Evolutionary conservation across 129 eudicot genomes (phyloP).

Genomic region (Artemisia argyi): DNA sequence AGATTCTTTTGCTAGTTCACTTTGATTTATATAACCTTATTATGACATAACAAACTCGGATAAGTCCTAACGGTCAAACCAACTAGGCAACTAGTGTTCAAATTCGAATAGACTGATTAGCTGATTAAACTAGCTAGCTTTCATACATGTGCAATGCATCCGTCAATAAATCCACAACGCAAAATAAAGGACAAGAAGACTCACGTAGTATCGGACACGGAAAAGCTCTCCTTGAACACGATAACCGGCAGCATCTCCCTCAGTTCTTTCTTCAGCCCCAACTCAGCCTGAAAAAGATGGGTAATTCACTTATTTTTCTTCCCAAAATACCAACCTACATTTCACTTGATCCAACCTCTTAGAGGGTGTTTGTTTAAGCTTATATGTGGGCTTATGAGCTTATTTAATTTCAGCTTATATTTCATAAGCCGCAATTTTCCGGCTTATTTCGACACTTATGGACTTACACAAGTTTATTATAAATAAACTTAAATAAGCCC

Average conservation of each 20-base stretch:
- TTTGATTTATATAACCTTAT: not conserved
- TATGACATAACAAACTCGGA: too few relatives aligned
- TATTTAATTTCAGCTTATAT: too few relatives aligned
- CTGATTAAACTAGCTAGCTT: too few relatives aligned
- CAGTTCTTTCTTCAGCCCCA: conserved; percentile 78
- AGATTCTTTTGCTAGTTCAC: conserved; percentile 7
- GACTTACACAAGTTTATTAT: not conserved
- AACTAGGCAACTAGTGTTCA: not conserved
- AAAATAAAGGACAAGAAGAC: conserved; percentile 25
- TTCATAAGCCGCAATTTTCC: too few relatives aligned
- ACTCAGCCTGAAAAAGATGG: conserved; percentile 40
- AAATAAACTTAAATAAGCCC: too few relatives aligned
- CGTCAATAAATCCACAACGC: too few relatives aligned
- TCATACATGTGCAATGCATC: conserved; percentile 2
- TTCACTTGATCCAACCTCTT: too few relatives aligned
- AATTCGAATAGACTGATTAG: not conserved
- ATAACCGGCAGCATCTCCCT: conserved; percentile 88
- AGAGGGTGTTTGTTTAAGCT: too few relatives aligned
- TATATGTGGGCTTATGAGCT: too few relatives aligned
- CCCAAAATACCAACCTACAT: too few relatives aligned
- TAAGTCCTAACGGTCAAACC: not conserved
- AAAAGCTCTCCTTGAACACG: conserved; percentile 73
- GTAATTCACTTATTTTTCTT: too few relatives aligned
- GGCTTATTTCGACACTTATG: too few relatives aligned
- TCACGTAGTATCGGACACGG: conserved; percentile 77